phyloP scores from a whole-genome alignment of 2,329 filamentous ascomycete genomes.

The Talaromyces funiculosus region DNA sequence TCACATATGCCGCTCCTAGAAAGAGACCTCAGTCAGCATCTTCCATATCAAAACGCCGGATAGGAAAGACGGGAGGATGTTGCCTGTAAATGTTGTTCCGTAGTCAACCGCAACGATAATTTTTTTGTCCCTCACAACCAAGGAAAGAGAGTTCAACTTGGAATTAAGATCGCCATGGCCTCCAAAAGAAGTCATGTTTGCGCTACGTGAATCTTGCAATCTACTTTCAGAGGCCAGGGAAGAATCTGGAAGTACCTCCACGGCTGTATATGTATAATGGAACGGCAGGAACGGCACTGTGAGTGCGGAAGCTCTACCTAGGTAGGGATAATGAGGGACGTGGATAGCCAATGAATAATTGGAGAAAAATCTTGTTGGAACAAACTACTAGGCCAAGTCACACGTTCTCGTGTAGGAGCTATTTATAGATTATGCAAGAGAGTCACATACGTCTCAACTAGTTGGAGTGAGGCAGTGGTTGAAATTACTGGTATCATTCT shows the following conservation, averaged over 20 bases:
- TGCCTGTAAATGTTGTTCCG: conserved; percentile 21
- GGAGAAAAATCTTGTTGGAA: background rate
- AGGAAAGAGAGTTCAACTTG: background rate
- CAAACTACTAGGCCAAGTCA: background rate
- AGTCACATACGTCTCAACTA: background rate
- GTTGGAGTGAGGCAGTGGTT: background rate
- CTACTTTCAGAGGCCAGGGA: background rate
- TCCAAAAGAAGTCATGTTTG: background rate
- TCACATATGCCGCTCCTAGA: conserved; percentile 17
- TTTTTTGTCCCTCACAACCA: background rate
- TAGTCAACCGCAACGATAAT: conserved; percentile 19
- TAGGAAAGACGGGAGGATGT: background rate
- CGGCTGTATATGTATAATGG: background rate
- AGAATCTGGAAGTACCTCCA: background rate
- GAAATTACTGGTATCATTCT: background rate
- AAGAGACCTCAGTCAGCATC: background rate
- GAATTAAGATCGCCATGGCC: background rate
- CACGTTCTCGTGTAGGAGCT: background rate
- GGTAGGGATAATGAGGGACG: background rate
- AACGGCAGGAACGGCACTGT: background rate
- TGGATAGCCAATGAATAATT: background rate
- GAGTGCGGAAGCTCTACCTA: background rate
- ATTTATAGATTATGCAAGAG: background rate
- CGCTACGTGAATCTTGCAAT: background rate
- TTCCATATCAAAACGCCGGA: background rate